Percentiles rank a stretch among this genome's conserved stretches.
Evolutionary conservation across 768 basidiomycete species (phyloP).

Genomic region (Termitomyces bulborhizus): DNA sequence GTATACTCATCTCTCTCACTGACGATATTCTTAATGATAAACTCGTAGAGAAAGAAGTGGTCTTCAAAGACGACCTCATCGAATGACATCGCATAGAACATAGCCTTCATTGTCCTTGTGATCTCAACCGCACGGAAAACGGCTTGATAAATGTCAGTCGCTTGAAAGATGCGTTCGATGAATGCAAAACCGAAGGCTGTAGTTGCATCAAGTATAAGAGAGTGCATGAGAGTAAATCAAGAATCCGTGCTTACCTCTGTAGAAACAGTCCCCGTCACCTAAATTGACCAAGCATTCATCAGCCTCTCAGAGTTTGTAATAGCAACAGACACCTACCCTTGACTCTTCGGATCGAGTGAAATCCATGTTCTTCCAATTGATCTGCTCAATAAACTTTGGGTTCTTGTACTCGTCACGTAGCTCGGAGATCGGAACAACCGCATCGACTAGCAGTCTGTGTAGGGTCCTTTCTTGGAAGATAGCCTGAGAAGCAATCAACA

Average conservation of each 20-base stretch:
- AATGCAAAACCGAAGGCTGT: constrained; percentile 81
- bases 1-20: constrained; percentile 24
- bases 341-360: constrained; percentile 58
- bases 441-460: constrained; percentile 47
- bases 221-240: background rate
- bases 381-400: constrained; percentile 64
- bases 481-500: background rate
- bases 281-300: background rate
- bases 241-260: constrained; percentile 55
- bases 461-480: constrained; percentile 31
- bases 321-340: constrained; percentile 41
- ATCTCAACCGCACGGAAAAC: constrained; percentile 45
- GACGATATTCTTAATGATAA: constrained; percentile 41
- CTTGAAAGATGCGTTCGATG: constrained; percentile 59
- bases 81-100: constrained; percentile 56
- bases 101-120: constrained; percentile 40
- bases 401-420: constrained; percentile 65
- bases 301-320: background rate
- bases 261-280: constrained; percentile 93
- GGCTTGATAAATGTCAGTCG: constrained; percentile 36
- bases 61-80: constrained; percentile 67
- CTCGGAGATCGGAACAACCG: constrained; percentile 42
- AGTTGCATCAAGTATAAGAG: background rate
- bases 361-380: constrained; percentile 61
- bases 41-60: constrained; percentile 60